Evolutionary conservation across 345 rosid genomes (phyloP), one percentile per base, ranked within the genome.

Genomic region (Populus nigra): DNA sequence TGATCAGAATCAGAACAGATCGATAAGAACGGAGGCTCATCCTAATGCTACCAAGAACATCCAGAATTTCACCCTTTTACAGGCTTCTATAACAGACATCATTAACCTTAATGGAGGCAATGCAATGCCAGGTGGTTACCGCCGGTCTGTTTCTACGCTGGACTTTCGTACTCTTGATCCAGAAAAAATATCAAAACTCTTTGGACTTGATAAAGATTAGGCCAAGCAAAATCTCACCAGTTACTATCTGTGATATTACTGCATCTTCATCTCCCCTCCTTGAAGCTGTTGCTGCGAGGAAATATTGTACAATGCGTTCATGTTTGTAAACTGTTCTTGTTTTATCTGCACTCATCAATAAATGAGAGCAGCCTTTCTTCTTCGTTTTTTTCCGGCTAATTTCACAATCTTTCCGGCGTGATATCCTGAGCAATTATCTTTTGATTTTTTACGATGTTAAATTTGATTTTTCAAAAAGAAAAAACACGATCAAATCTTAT

Each of bases 31-130:
- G 0, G 89, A 85, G 68, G 90, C 82, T 62, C 92, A 88, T 71
- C 92, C 91, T 0, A 89, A 85, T 82, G 94, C 92, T 3, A 47
- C 79, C 17, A 88, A 78, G 82, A 91, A 89, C 77, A 83, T 88
- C 67, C 90, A 89, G 79, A 86, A 86, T 72, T 79, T 55, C 75
- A 83, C 88, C 31, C 90, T 89, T 59, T 78, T 88, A 67, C 90
- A 88, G 70, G 91, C 92, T 23, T 86, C 94, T 9, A 81, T 88
- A 33, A 73, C 87, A 5, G 92, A 89, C 71, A 88, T 91, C 50
- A 65, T 83, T 67, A 83, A 83, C 66, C 87, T 82, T 76, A 81
- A 83, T 31, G 76, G 77, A 74, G 89, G 87, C 69, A 83, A 77
- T 53, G 83, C 74, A 22, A 72, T 78, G 72, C 70, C 87, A 53